Conservation (phyloP, 1,284 basidiomycete species). For the Microbotryum intermedium region DNA sequence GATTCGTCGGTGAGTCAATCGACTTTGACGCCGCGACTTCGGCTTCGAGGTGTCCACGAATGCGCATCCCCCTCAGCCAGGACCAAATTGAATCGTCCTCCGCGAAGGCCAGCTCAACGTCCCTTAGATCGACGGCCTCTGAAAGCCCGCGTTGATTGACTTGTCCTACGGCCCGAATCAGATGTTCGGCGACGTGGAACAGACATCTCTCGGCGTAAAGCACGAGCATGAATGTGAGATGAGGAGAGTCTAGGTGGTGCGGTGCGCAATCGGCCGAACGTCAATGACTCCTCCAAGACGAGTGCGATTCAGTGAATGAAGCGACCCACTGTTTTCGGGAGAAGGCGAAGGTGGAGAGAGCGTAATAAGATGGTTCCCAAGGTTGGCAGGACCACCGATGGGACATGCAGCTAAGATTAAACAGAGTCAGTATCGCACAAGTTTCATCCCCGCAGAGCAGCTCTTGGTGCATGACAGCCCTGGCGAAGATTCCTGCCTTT, state of each 20-base stretch:
- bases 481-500: too few species aligned
- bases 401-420: constrained; percentile 1
- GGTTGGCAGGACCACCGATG: neutral
- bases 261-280: too few species aligned
- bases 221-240: constrained; percentile 15
- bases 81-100: constrained; percentile 18
- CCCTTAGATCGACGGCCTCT: constrained; percentile 2
- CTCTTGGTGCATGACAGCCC: too few species aligned
- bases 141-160: constrained; percentile 3
- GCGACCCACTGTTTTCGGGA: neutral
- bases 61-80: constrained; percentile 9
- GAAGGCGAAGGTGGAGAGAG: constrained; percentile 5
- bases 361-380: constrained; percentile 2
- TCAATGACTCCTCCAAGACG: neutral
- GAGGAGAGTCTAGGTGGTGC: neutral
- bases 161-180: constrained; percentile 13
- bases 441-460: too few species aligned
- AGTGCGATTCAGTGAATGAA: neutral
- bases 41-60: constrained; percentile 4
- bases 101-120: constrained; percentile 14
- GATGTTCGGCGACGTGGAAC: constrained; percentile 6
- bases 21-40: neutral
- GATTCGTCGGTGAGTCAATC: neutral
- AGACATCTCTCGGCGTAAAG: constrained; percentile 24
- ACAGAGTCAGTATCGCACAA: neutral